Evolutionary conservation across 176 grass and related monocot genomes (phyloP), one percentile per base, ranked within the genome.

Genomic region (Ensete glaucum): DNA sequence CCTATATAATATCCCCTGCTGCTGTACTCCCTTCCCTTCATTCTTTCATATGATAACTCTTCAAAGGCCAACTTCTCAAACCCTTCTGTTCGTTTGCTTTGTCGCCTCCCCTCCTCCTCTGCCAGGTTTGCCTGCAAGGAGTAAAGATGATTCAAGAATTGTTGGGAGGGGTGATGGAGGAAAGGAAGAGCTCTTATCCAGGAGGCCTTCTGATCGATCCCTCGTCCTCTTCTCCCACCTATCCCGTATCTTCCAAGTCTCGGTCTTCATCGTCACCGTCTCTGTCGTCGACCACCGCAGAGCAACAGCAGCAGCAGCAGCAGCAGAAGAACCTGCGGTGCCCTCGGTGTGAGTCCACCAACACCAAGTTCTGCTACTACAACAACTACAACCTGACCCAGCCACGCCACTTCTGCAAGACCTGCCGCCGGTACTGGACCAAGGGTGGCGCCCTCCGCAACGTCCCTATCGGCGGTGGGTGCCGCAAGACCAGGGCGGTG

Each of bases 361-460:
- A 91, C 85, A 91, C 89, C 85, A 91, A 91, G 83, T 91, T 91
- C 85, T 91, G 89, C 85, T 91, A 91, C 85, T 91, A 88, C 89
- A 91, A 91, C 83, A 91, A 91, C 82, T 87, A 88, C 77, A 88
- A 85, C 83, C 85, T 83, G 62, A 85, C 89, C 64, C 89, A 91
- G 83, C 89, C 89, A 13, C 85, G 89, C 80, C 89, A 91, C 83
- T 91, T 91, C 89, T 91, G 89, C 85, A 91, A 88, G 85, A 91
- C 89, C 2, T 91, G 89, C 89, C 89, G 89, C 74, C 89, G 89
- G 9, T 91, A 91, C 85, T 91, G 89, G 89, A 91, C 89, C 80
- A 87, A 91, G 82, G 89, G 89, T 71, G 89, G 89, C 74, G 89
- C 89, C 73, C 89, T 91, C 70, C 89, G 89, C 74, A 91, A 91